phyloP scores from a whole-genome alignment of 73 alveolate species.

The Paramecium biaurelia region DNA sequence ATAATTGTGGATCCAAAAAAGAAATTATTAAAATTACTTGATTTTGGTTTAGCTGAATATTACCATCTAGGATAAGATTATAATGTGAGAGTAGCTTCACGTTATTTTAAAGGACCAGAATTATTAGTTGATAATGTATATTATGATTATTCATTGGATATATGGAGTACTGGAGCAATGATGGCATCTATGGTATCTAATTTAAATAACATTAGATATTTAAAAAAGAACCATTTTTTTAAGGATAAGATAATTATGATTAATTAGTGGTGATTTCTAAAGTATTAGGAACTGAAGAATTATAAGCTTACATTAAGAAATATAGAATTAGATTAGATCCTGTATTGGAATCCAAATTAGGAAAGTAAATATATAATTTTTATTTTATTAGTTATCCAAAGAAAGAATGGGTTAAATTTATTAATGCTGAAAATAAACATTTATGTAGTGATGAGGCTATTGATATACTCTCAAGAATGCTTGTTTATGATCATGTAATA shows the following conservation, averaged over 20 bases:
- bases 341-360: slow-evolving; percentile 66
- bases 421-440: slow-evolving; percentile 87
- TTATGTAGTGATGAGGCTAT: slow-evolving; percentile 90
- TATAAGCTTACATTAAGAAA: slow-evolving; percentile 64
- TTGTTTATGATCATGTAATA: slow-evolving; percentile 91
- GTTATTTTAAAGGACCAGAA: slow-evolving; percentile 98
- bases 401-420: slow-evolving; percentile 69
- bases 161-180: slow-evolving; percentile 94
- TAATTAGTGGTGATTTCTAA: slow-evolving; percentile 95
- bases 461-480: slow-evolving; percentile 94
- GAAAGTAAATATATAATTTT: background rate
- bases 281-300: slow-evolving; percentile 92
- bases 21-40: slow-evolving; percentile 88
- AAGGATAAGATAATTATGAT: slow-evolving; percentile 97
- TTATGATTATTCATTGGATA: slow-evolving; percentile 90
- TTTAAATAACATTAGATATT: slow-evolving; percentile 72
- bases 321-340: slow-evolving; percentile 71
- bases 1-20: slow-evolving; percentile 93
- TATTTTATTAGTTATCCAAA: slow-evolving; percentile 30
- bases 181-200: slow-evolving; percentile 85
- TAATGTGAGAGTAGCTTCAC: slow-evolving; percentile 95
- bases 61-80: slow-evolving; percentile 93
- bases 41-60: slow-evolving; percentile 98
- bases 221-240: slow-evolving; percentile 97
- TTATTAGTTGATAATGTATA: slow-evolving; percentile 83